phyloP scores from a whole-genome alignment of 78 protist genomes.

The Dictyostelium intermedium region DNA sequence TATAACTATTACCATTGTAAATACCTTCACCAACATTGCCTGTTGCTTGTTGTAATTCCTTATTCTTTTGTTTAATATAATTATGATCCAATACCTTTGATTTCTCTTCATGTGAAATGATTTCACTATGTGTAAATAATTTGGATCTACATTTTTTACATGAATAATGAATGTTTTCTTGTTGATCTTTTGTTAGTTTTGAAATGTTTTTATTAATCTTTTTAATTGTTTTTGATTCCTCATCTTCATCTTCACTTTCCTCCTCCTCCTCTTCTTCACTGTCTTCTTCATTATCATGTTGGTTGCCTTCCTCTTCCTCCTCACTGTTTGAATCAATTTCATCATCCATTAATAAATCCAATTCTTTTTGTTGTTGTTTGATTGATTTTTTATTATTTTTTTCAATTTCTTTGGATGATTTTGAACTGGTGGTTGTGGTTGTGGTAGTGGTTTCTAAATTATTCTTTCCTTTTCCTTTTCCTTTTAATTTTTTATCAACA shows the following conservation, averaged over 20 bases:
- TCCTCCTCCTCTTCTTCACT: neutral
- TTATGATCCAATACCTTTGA: conserved; percentile 30
- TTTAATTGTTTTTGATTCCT: neutral
- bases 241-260: neutral
- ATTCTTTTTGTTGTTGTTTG: conserved; percentile 6
- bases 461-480: neutral
- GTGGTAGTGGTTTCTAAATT: conserved; percentile 12
- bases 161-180: conserved; percentile 33
- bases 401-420: neutral
- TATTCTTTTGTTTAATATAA: neutral
- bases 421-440: neutral
- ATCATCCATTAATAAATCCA: neutral
- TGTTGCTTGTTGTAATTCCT: neutral
- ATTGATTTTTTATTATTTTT: neutral
- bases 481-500: neutral
- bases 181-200: neutral
- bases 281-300: too few species aligned
- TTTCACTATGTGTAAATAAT: conserved; percentile 11
- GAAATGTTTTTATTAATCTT: conserved; percentile 10
- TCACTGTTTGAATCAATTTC: neutral
- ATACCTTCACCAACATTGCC: neutral
- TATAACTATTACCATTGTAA: neutral
- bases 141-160: conserved; percentile 61
- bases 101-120: conserved; percentile 39
- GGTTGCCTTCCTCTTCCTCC: neutral